Evolutionary conservation across 1,284 basidiomycete genomes (phyloP).

Genomic region (Meripilus lineatus): DNA sequence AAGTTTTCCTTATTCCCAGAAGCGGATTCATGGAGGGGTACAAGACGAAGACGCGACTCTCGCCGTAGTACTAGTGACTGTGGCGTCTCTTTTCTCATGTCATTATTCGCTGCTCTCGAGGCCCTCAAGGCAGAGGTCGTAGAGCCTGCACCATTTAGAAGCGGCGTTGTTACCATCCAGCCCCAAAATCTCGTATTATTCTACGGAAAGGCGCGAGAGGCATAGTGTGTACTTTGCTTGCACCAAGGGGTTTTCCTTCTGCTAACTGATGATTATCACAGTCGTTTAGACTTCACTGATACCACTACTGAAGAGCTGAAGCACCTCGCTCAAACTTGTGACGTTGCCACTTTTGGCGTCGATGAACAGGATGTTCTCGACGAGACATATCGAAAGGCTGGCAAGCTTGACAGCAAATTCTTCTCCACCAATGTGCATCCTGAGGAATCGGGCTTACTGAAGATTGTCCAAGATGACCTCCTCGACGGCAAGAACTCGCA

Average conservation of each 20-base stretch:
- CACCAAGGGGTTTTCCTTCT: too few species aligned
- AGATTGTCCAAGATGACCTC: conserved; percentile 17
- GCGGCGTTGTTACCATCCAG: neutral
- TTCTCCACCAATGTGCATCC: conserved; percentile 26
- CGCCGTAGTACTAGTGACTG: too few species aligned
- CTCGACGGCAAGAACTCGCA: conserved; percentile 14
- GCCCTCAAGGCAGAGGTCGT: neutral
- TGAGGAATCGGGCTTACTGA: conserved; percentile 15
- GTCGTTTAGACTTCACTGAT: neutral
- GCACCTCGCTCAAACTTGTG: conserved; percentile 12
- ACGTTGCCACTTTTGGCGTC: conserved; percentile 18
- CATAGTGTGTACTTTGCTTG: too few species aligned
- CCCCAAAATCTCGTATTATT: neutral
- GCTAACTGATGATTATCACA: too few species aligned
- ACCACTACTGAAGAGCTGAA: neutral
- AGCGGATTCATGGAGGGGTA: too few species aligned
- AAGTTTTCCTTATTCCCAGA: too few species aligned
- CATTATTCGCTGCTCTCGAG: too few species aligned
- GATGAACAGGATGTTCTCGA: conserved; percentile 18
- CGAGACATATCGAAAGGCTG: conserved; percentile 22
- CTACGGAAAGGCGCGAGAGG: too few species aligned
- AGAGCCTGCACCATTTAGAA: neutral
- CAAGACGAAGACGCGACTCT: too few species aligned
- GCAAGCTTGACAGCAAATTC: conserved; percentile 19
- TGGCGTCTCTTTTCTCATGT: too few species aligned